Base-by-base conservation (phyloP, 2,329 filamentous ascomycete genomes). In the Sclerotinia subarctica region DNA sequence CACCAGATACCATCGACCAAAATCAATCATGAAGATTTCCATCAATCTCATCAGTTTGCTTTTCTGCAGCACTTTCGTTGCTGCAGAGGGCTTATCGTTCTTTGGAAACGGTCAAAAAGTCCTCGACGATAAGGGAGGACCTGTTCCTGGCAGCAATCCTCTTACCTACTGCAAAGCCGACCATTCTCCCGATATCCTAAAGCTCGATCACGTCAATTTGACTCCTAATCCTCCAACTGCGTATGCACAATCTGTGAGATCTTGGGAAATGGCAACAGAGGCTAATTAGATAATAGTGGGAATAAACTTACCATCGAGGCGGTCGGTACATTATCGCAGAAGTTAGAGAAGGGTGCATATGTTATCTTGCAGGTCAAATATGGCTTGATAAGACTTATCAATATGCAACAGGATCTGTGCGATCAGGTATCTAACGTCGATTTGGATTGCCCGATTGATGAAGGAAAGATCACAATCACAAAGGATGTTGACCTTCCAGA, bases 351-450 rank as follows among this genome's bases (percentile, higher is more conserved):
- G 69, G 94, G 93, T 69, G 92, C 94, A 69, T 92, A 91, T 75
- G 90, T 97, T 71, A 84, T 90, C 59, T 79, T 99, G 52, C 86
- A 89, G 73, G 94, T 99, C 81, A 97, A 97, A 82, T 97, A 96
- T 79, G 94, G 94, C 70, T 84, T 97, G 73, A 97, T 99, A 79
- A 91, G 88, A 67, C 86, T 99, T 72, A 88, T 99, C 79, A 92
- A 86, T 79, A 91, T 91, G 72, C 86, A 85, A 73, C 88, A 90
- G 75, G 90, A 97, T 77, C 86, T 98, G 49, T 99, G 95, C 83
- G 91, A 97, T 70, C 90, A 96, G 78, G 87, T 96, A 72, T 83
- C 86, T 78, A 93, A 97, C 73, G 92, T 97, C 56, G 93, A 97
- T 75, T 83, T 98, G 68, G 82, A 92, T 75, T 99, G 95, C 80